These are phyloP conservation scores for Claviceps arundinis DNA, from an alignment of 2,329 filamentous ascomycete species.

Conservation along the genomic window DNA sequence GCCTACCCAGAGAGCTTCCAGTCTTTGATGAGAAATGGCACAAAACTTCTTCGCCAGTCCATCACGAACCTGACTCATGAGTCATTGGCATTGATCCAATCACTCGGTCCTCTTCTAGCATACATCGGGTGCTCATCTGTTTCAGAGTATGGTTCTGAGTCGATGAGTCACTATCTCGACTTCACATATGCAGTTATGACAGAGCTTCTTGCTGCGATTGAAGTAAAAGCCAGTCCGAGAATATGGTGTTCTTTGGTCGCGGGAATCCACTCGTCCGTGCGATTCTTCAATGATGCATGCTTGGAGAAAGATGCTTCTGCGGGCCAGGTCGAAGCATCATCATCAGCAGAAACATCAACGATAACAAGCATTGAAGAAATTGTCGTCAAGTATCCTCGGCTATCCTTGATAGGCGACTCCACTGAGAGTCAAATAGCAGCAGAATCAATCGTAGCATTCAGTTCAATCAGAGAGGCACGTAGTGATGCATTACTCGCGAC, in stretches of 20 bases:
- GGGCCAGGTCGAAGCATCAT: slow-evolving; percentile 10
- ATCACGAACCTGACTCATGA: slow-evolving; percentile 11
- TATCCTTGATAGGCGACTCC: slow-evolving; percentile 11
- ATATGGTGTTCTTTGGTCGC: slow-evolving; percentile 26
- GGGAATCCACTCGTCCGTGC: slow-evolving; percentile 21
- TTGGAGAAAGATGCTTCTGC: slow-evolving; percentile 8
- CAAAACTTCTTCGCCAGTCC: slow-evolving; percentile 14
- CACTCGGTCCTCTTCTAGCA: slow-evolving; percentile 30
- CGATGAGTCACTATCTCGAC: slow-evolving; percentile 27
- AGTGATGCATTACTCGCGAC: slow-evolving; percentile 26
- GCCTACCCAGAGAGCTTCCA: slow-evolving; percentile 23
- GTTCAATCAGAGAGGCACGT: slow-evolving; percentile 16
- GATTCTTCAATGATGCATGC: slow-evolving; percentile 30
- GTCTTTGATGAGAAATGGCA: slow-evolving; percentile 18
- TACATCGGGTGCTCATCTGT: slow-evolving; percentile 34
- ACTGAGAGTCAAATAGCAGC: not conserved
- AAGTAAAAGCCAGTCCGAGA: slow-evolving; percentile 17
- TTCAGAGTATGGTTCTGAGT: slow-evolving; percentile 8
- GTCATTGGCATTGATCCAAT: slow-evolving; percentile 17
- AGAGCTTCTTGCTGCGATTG: slow-evolving; percentile 24
- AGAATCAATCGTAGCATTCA: slow-evolving; percentile 4
- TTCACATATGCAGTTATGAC: slow-evolving; percentile 22
- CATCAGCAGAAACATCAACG: slow-evolving; percentile 5
- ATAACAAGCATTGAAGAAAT: slow-evolving; percentile 7
- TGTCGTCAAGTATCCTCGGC: slow-evolving; percentile 15